Base-by-base conservation (phyloP, 176 grass and related monocot genomes). In the Cymbopogon citratus region DNA sequence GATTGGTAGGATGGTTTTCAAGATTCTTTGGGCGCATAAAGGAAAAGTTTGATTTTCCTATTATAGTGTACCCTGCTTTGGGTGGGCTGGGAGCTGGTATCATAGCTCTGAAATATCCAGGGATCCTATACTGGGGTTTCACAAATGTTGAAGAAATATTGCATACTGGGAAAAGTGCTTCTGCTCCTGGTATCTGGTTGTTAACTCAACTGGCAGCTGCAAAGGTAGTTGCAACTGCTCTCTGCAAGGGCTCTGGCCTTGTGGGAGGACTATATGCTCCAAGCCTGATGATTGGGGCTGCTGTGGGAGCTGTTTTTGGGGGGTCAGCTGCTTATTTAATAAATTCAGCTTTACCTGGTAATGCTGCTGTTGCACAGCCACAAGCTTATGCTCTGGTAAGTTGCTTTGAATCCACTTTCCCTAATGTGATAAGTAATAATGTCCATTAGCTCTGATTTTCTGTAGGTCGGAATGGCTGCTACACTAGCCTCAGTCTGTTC, bases 131-230 rank as follows among this genome's bases (percentile, higher is more conserved):
- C 71, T 98, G 95, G 95, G 95, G 92, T 82, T 98, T 98, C 78
- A 98, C 92, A 59, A 98, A 98, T 84, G 95, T 94, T 78, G 95
- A 94, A 78, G 95, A 98, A 92, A 98, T 98, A 73, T 62, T 94
- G 74, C 90, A 94, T 81, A 94, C 95, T 54, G 95, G 92, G 44
- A 92, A 98, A 80, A 98, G 87, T 85, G 95, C 95, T 57, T 94
- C 90, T 71, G 95, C 92, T 87, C 95, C 95, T 75, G 95, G 90
- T 68, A 98, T 98, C 62, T 98, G 90, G 95, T 63, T 98, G 46
- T 91, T 98, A 82, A 83, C 90, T 92, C 95, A 97, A 81, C 95
- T 98, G 75, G 95, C 84, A 67, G 88, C 56, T 49, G 95, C 92
- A 25, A 98, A 94, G 89, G 95, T 98, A 78, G 90, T 92, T 35